Conservation (phyloP, 2,329 filamentous ascomycete species). For the Pseudogymnoascus sp. region DNA sequence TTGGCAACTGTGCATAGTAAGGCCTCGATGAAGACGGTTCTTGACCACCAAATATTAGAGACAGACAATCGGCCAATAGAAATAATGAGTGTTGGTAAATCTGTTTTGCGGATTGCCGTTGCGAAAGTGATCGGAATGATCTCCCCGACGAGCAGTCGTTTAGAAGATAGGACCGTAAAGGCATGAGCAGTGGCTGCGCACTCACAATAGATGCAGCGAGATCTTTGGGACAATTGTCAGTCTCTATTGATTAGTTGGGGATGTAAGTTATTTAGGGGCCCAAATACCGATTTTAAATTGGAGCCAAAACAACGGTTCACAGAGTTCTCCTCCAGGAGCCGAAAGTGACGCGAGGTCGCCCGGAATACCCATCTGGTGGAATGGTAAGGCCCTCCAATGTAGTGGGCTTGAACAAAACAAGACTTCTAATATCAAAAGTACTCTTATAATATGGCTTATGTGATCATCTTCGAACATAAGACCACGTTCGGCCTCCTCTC, state of each 20-base stretch:
- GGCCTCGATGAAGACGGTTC: background rate
- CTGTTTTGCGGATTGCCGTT: background rate
- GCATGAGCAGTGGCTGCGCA: background rate
- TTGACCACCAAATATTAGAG: background rate
- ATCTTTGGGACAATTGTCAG: background rate
- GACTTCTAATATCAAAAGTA: background rate
- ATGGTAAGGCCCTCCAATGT: background rate
- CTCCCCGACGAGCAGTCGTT: background rate
- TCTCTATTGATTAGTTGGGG: background rate
- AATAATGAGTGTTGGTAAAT: background rate
- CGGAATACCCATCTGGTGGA: background rate
- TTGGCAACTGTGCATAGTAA: background rate
- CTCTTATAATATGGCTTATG: background rate
- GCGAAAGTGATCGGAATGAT: background rate
- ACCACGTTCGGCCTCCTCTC: background rate
- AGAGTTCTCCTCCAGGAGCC: background rate
- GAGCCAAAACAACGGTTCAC: conserved; percentile 8
- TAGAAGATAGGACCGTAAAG: background rate
- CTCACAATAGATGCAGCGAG: background rate
- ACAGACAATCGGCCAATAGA: background rate
- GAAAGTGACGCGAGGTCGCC: background rate
- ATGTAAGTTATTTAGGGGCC: background rate
- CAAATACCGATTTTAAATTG: conserved; percentile 8
- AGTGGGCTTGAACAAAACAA: background rate
- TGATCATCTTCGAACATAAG: background rate